phyloP scores from a whole-genome alignment of 225 moss, liverwort and hornwort species.

The Bryum argenteum region DNA sequence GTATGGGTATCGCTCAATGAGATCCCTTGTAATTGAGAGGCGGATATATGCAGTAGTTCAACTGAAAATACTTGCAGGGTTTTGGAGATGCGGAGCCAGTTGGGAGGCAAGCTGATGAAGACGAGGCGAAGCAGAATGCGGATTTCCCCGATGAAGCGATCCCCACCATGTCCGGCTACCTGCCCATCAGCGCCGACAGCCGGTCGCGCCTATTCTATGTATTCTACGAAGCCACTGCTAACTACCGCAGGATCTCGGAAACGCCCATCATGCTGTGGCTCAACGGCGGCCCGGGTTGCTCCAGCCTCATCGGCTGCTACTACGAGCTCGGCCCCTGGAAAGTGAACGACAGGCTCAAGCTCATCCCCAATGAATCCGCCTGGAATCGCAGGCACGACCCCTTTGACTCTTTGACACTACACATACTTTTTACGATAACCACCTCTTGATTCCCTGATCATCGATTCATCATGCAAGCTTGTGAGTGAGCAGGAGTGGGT shows the following conservation, averaged over 20 bases:
- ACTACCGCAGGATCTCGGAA: conserved; percentile 31
- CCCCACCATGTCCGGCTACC: conserved; percentile 80
- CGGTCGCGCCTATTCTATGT: conserved; percentile 71
- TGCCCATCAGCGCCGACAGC: conserved; percentile 64
- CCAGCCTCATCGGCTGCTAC: conserved; percentile 92
- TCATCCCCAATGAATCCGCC: conserved; percentile 62
- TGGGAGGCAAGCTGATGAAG: too few species aligned
- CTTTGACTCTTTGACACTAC: neutral
- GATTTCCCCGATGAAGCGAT: conserved; percentile 62
- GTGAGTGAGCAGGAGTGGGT: conserved; percentile 56
- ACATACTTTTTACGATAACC: too few species aligned
- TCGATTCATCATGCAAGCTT: neutral
- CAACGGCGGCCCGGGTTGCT: conserved; percentile 92
- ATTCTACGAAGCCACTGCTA: conserved; percentile 78
- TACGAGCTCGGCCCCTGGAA: conserved; percentile 93
- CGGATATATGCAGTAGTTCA: too few species aligned
- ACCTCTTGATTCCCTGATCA: too few species aligned
- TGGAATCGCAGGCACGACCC: conserved; percentile 78
- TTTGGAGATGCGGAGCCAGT: conserved; percentile 14
- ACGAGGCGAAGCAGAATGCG: conserved; percentile 17
- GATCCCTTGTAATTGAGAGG: too few species aligned
- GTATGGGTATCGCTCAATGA: too few species aligned
- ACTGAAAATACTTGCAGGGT: neutral
- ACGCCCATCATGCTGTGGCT: conserved; percentile 89
- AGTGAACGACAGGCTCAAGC: conserved; percentile 56